Evolutionary conservation across 192 early-diverging fungal genomes (phyloP).

Genomic region (Gamsiella multidivaricata): DNA sequence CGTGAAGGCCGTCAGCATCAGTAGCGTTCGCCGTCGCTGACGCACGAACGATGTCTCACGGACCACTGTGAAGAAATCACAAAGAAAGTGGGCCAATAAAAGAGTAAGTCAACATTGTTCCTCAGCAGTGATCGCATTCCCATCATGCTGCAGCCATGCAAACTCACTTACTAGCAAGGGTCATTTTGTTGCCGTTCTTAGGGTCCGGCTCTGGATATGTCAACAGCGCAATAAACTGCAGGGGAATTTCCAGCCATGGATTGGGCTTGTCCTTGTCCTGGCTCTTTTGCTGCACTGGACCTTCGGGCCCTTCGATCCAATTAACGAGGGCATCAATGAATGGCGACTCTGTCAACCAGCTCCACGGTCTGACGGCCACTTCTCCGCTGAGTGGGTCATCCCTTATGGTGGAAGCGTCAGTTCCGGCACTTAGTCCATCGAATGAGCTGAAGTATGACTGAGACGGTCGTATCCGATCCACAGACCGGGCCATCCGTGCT

Average conservation of each 20-base stretch:
- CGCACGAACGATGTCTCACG: conserved; percentile 62
- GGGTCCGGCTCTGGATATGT: conserved; percentile 62
- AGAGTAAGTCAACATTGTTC: background rate
- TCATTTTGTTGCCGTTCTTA: conserved; percentile 55
- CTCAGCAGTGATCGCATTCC: too few relatives aligned
- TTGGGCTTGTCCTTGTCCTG: conserved; percentile 50
- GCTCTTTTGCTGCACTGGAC: conserved; percentile 2
- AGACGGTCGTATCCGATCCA: conserved; percentile 1
- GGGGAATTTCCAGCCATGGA: conserved; percentile 58
- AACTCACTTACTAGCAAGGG: conserved; percentile 49
- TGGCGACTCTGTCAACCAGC: conserved; percentile 34
- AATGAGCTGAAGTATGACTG: background rate
- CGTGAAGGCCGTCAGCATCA: conserved; percentile 58
- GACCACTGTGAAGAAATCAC: conserved; percentile 45
- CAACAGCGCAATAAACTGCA: conserved; percentile 62
- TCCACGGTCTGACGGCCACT: conserved; percentile 4
- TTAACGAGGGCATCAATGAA: conserved; percentile 47
- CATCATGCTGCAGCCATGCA: too few relatives aligned
- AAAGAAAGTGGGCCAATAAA: background rate
- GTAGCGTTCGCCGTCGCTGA: conserved; percentile 56
- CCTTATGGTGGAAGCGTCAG: background rate
- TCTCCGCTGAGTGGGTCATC: background rate
- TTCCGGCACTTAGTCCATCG: conserved; percentile 1
- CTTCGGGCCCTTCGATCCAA: conserved; percentile 55
- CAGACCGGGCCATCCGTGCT: background rate